Evolutionary conservation across 768 basidiomycete species (phyloP).

Genomic region (Pleurotus tuber-regium): DNA sequence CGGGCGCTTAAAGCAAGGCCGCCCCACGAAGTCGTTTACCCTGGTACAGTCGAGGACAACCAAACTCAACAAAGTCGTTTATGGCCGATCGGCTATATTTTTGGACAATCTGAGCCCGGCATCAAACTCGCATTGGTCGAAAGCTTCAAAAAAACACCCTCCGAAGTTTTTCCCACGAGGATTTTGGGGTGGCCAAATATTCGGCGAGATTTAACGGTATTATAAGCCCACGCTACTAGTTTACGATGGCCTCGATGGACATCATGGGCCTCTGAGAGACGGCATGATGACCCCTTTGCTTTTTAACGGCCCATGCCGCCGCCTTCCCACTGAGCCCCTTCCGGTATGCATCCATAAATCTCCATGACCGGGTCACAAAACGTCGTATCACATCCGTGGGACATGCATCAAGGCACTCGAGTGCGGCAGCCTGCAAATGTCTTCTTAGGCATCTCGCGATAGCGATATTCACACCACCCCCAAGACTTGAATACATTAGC

Average conservation of each 20-base stretch:
- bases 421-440: no score
- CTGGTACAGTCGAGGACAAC: conserved; percentile 28
- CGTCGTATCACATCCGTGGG: neutral
- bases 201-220: conserved; percentile 12
- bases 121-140: conserved; percentile 16
- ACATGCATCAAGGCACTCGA: neutral
- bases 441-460: conserved; percentile 10
- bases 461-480: conserved; percentile 12
- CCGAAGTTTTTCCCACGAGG: conserved; percentile 22
- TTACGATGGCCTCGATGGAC: conserved; percentile 24
- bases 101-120: conserved; percentile 19
- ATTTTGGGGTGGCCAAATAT: conserved; percentile 23
- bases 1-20: no score
- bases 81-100: conserved; percentile 14
- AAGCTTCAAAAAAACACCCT: conserved; percentile 19
- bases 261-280: conserved; percentile 14
- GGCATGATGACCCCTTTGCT: conserved; percentile 19
- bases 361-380: conserved; percentile 13
- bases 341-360: conserved; percentile 23
- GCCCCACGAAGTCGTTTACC: no score
- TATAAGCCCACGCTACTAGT: conserved; percentile 8
- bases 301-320: conserved; percentile 20
- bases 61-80: conserved; percentile 21
- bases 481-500: neutral
- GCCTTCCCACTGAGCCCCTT: conserved; percentile 18